A percentile compares a stretch with the other conserved stretches of the same genome.
phyloP scores from a whole-genome alignment of 768 basidiomycete species.

The Podaxis sp. region DNA sequence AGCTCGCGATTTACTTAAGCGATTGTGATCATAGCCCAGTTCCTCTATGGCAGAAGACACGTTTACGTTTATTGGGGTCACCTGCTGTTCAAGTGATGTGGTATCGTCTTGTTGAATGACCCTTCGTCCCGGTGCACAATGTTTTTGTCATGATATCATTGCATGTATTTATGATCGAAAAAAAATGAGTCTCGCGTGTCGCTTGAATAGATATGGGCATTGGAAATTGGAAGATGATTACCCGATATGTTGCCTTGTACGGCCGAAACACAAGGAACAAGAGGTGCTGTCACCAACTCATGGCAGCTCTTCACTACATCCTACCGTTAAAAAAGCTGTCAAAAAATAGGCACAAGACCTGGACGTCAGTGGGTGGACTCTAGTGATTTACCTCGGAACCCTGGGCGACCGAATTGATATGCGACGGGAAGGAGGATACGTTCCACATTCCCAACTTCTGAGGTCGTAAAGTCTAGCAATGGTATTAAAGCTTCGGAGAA shows the following conservation, averaged over 20 bases:
- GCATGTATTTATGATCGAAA: not conserved
- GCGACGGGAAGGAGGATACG: not conserved
- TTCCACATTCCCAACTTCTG: not conserved
- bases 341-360: not conserved
- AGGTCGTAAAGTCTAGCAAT: not conserved
- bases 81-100: not conserved
- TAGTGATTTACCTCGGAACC: not conserved
- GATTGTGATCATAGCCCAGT: slow-evolving; percentile 26
- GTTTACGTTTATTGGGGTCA: not conserved
- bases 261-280: slow-evolving; percentile 3
- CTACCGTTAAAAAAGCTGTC: no score
- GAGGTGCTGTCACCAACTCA: not conserved
- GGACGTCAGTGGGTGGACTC: not conserved
- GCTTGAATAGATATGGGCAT: not conserved
- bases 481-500: slow-evolving; percentile 7
- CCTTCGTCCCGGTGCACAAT: not conserved
- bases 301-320: no score
- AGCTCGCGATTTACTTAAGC: slow-evolving; percentile 42
- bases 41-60: not conserved
- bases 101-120: not conserved
- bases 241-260: not conserved
- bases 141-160: slow-evolving; percentile 4
- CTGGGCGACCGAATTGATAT: not conserved
- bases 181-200: not conserved
- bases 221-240: not conserved